phyloP scores from a whole-genome alignment of 192 early-diverging fungal genomes.

The Mortierella alpina region DNA sequence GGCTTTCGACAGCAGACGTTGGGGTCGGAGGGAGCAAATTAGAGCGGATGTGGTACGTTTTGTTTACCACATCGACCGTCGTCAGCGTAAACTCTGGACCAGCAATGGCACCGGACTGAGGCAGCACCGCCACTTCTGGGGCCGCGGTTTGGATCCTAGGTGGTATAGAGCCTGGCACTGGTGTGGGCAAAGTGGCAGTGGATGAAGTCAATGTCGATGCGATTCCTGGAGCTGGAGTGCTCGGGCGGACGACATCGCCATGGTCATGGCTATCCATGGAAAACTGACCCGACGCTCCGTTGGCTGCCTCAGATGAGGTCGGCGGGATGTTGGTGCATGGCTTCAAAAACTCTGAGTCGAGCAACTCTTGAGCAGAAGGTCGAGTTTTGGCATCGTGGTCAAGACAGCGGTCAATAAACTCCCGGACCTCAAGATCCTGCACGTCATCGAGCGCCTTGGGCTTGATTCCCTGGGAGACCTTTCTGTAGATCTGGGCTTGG shows the following conservation, averaged over 20 bases:
- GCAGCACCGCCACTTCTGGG: background rate
- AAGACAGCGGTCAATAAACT: conserved; percentile 78
- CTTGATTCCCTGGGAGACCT: conserved; percentile 82
- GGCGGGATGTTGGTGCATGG: conserved; percentile 20
- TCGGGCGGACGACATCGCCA: no score
- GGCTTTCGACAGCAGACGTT: conserved; percentile 4
- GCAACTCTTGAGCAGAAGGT: conserved; percentile 64
- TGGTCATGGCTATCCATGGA: background rate
- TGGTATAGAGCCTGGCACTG: conserved; percentile 15
- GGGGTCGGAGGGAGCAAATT: conserved; percentile 49
- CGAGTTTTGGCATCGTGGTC: conserved; percentile 65
- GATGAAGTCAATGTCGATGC: background rate
- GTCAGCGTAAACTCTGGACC: conserved; percentile 29
- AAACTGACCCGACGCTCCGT: conserved; percentile 5
- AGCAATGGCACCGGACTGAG: conserved; percentile 44
- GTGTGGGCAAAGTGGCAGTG: background rate
- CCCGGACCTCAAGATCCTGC: conserved; percentile 67
- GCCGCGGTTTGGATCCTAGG: conserved; percentile 6
- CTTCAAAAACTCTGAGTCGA: conserved; percentile 65
- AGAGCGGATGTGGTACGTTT: conserved; percentile 55
- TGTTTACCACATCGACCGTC: conserved; percentile 55
- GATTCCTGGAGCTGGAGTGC: no score
- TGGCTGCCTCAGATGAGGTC: conserved; percentile 13
- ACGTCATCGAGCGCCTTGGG: conserved; percentile 73
- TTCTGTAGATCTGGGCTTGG: conserved; percentile 86